phyloP scores from a whole-genome alignment of 2,329 filamentous ascomycete species.

The Penicillium occitanis region DNA sequence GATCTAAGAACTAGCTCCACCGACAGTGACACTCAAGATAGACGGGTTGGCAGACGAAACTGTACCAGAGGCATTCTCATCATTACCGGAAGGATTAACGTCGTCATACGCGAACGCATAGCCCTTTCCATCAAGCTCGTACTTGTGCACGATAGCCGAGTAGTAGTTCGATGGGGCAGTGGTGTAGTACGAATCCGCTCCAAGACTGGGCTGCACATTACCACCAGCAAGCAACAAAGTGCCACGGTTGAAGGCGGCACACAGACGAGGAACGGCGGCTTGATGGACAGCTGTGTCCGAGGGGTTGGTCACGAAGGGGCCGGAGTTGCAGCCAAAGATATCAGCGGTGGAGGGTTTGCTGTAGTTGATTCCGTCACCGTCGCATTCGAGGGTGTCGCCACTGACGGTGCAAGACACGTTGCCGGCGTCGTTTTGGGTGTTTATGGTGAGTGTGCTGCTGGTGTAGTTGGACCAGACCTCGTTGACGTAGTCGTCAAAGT shows the following conservation, averaged over 20 bases:
- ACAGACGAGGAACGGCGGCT: conserved; percentile 51
- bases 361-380: conserved; percentile 47
- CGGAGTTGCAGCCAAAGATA: conserved; percentile 55
- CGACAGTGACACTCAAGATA: conserved; percentile 50
- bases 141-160: conserved; percentile 56
- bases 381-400: conserved; percentile 41
- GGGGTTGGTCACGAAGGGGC: conserved; percentile 44
- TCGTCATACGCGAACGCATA: conserved; percentile 71
- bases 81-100: conserved; percentile 58
- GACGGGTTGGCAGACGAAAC: conserved; percentile 50
- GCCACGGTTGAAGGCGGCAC: conserved; percentile 53
- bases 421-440: conserved; percentile 57
- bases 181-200: conserved; percentile 7
- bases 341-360: conserved; percentile 47
- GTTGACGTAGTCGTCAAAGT: conserved; percentile 54
- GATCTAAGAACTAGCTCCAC: conserved; percentile 33
- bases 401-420: conserved; percentile 47
- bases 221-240: conserved; percentile 51
- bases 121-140: conserved; percentile 59
- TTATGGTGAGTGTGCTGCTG: conserved; percentile 47
- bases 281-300: conserved; percentile 45
- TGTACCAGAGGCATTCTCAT: conserved; percentile 53
- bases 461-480: conserved; percentile 55
- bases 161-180: conserved; percentile 45
- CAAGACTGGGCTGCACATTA: conserved; percentile 46